A percentile compares a stretch with the other conserved stretches of the same genome.
Conservation (phyloP, 176 grass and related monocot genomes). For the Aegilops speltoides region DNA sequence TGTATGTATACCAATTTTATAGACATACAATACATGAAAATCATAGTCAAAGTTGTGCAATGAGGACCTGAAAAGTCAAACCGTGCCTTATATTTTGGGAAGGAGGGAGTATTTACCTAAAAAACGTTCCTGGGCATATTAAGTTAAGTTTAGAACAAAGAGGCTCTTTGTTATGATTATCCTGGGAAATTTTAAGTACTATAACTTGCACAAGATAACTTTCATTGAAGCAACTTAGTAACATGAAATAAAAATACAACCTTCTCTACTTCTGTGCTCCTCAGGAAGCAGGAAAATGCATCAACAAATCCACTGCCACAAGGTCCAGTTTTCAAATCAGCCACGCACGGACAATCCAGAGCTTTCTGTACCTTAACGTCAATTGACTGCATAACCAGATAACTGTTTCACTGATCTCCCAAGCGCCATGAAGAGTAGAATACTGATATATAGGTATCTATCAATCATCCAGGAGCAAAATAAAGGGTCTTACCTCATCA, state of each 20-base stretch:
- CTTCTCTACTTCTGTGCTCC: slow-evolving; percentile 86
- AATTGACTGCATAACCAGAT: slow-evolving; percentile 66
- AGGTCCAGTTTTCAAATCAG: slow-evolving; percentile 87
- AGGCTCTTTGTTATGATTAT: not conserved
- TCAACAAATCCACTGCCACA: slow-evolving; percentile 78
- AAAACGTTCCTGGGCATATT: not conserved
- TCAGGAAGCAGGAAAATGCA: slow-evolving; percentile 87
- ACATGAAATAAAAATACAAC: slow-evolving; percentile 36
- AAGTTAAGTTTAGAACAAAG: not conserved
- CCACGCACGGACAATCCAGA: slow-evolving; percentile 85
- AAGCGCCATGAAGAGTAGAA: slow-evolving; percentile 19
- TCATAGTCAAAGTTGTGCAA: too few species aligned
- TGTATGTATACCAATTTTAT: too few species aligned
- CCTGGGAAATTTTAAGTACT: not conserved
- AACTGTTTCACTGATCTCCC: not conserved
- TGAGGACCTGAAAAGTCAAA: too few species aligned
- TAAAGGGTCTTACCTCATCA: slow-evolving; percentile 49
- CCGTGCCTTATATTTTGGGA: too few species aligned
- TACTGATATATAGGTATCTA: slow-evolving; percentile 14
- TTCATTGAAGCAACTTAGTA: slow-evolving; percentile 4
- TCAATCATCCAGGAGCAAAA: slow-evolving; percentile 7
- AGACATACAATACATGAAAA: too few species aligned
- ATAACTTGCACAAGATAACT: not conserved
- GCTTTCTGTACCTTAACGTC: slow-evolving; percentile 83
- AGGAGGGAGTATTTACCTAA: too few species aligned